Percentiles rank a stretch among this genome's conserved stretches.
These are phyloP conservation scores for Xylaria sp. DNA, from an alignment of 495 filamentous ascomycete species.

Conservation along the genomic window DNA sequence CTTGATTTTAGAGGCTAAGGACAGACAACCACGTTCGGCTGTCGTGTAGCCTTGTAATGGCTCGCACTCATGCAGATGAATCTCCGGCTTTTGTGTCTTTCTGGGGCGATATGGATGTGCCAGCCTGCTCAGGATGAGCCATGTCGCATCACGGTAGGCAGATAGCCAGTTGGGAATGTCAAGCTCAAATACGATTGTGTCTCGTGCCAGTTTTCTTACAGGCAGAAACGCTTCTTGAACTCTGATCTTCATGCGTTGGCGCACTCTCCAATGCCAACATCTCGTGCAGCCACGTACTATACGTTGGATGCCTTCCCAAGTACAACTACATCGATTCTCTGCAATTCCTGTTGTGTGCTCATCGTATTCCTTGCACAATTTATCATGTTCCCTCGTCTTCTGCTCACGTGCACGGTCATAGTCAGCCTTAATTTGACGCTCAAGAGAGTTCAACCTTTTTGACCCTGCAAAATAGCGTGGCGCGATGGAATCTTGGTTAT, in stretches of 20 bases:
- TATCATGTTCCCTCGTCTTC: constrained; percentile 54
- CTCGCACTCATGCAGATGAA: constrained; percentile 30
- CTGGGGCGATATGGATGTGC: constrained; percentile 28
- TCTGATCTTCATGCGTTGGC: constrained; percentile 44
- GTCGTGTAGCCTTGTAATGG: constrained; percentile 30
- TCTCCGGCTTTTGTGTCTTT: constrained; percentile 22
- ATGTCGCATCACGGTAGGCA: constrained; percentile 56
- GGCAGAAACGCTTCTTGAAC: constrained; percentile 59
- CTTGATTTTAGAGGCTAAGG: constrained; percentile 44
- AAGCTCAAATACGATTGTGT: constrained; percentile 55
- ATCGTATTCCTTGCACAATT: constrained; percentile 48
- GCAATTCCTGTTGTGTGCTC: constrained; percentile 44
- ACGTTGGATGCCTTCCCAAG: constrained; percentile 34
- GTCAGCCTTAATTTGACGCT: constrained; percentile 41
- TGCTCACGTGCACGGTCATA: constrained; percentile 18
- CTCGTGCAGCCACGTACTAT: constrained; percentile 42
- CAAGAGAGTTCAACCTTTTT: constrained; percentile 38
- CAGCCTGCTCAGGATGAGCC: constrained; percentile 41
- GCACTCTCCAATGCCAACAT: constrained; percentile 31
- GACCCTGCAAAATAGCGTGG: constrained; percentile 51
- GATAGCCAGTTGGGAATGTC: constrained; percentile 44
- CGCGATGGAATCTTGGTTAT: constrained; percentile 50
- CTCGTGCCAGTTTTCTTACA: constrained; percentile 31
- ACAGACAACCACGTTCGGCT: constrained; percentile 24
- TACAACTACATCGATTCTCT: constrained; percentile 35